Conservation (phyloP, 805 yeast genomes). For the Candida wancherniae region DNA sequence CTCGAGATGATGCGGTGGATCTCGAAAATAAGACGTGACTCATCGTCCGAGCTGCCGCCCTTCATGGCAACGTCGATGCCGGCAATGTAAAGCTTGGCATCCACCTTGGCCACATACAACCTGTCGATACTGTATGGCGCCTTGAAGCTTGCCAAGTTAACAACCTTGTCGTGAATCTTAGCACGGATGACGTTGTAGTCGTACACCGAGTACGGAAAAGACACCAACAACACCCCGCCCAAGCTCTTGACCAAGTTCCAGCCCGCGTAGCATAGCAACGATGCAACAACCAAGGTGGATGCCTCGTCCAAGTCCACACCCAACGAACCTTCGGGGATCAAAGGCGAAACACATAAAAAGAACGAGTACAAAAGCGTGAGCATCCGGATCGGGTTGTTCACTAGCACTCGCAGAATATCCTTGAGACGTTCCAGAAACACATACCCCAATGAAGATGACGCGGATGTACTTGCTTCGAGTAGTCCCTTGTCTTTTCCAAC, state of each 20-base stretch:
- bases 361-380: constrained; percentile 41
- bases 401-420: constrained; percentile 5
- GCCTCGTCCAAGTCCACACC: constrained; percentile 40
- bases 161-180: constrained; percentile 43
- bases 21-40: constrained; percentile 50
- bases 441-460: background rate
- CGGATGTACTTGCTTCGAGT: background rate
- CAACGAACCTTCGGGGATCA: constrained; percentile 29
- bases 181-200: constrained; percentile 34
- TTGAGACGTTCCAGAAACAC: constrained; percentile 1
- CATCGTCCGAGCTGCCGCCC: constrained; percentile 74
- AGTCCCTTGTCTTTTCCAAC: constrained; percentile 1
- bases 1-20: constrained; percentile 39
- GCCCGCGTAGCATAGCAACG: constrained; percentile 43
- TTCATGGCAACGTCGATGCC: constrained; percentile 52
- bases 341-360: constrained; percentile 40
- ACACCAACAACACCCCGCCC: constrained; percentile 49
- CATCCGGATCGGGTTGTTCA: constrained; percentile 41
- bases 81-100: constrained; percentile 54
- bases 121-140: constrained; percentile 43
- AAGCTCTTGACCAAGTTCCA: constrained; percentile 49
- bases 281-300: constrained; percentile 43
- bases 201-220: constrained; percentile 45
- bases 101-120: constrained; percentile 57
- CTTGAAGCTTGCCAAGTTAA: constrained; percentile 48